These are phyloP conservation scores for Centrapalus pauciflorus DNA, from an alignment of 129 eudicot genomes.

Conservation along the genomic window DNA sequence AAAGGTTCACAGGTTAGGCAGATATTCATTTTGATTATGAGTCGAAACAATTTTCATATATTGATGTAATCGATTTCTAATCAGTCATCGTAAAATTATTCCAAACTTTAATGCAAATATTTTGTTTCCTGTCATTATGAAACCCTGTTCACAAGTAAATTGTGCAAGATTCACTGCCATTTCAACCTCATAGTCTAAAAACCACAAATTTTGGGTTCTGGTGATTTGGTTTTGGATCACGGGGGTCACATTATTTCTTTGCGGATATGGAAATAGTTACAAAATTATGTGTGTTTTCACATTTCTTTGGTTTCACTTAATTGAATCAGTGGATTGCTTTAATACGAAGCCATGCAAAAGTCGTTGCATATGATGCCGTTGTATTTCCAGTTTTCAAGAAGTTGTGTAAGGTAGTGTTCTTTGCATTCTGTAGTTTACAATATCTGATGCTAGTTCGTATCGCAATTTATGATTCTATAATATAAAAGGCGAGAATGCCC, in stretches of 20 bases:
- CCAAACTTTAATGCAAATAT: too few species aligned
- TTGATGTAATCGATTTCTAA: too few species aligned
- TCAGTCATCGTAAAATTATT: too few species aligned
- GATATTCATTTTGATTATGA: not conserved
- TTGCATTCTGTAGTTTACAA: not conserved
- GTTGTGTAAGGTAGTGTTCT: constrained; percentile 70
- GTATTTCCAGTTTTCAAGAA: constrained; percentile 70
- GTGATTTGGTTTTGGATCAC: not conserved
- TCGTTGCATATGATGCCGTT: constrained; percentile 66
- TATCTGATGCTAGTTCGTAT: not conserved
- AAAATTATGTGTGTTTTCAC: not conserved
- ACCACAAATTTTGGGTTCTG: not conserved
- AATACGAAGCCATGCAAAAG: constrained; percentile 76
- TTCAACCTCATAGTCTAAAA: too few species aligned
- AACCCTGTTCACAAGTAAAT: not conserved
- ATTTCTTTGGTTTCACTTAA: not conserved
- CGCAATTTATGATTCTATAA: not conserved
- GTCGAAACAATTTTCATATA: too few species aligned
- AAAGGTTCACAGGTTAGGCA: constrained; percentile 94
- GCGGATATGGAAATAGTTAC: not conserved
- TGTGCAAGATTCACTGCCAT: not conserved
- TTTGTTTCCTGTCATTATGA: too few species aligned
- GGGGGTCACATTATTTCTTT: too few species aligned
- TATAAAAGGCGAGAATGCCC: not conserved
- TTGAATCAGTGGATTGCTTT: constrained; percentile 75